A percentile compares a stretch with the other conserved stretches of the same genome.
These are phyloP conservation scores for Allium cepa DNA, from an alignment of 106 monocot genomes.

Conservation along the genomic window DNA sequence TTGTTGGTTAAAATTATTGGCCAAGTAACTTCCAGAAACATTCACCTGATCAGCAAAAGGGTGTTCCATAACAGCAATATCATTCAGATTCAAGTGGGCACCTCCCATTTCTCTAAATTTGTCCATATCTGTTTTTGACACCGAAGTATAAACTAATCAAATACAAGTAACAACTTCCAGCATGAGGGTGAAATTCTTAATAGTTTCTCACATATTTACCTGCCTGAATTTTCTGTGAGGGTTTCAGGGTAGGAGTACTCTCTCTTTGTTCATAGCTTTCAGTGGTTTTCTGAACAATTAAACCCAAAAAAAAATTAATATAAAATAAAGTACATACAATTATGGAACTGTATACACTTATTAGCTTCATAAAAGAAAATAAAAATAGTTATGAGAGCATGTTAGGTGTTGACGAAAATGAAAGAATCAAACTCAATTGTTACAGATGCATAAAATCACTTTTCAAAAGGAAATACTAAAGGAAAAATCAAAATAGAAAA, in stretches of 20 bases:
- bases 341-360: background rate
- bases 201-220: constrained; percentile 2
- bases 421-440: background rate
- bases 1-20: constrained; percentile 11
- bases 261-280: constrained; percentile 1
- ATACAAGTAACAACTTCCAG: too few relatives aligned
- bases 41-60: background rate
- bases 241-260: background rate
- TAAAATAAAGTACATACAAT: too few relatives aligned
- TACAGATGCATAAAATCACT: background rate
- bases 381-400: background rate
- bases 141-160: background rate
- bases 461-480: background rate
- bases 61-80: constrained; percentile 11
- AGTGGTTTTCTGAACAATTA: background rate
- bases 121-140: constrained; percentile 1
- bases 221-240: constrained; percentile 1
- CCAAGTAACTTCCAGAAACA: constrained; percentile 11
- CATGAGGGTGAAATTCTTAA: background rate
- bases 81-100: constrained; percentile 9
- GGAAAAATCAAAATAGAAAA: too few relatives aligned
- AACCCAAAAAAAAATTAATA: background rate
- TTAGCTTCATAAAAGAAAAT: constrained; percentile 2
- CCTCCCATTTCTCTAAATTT: constrained; percentile 3
- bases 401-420: background rate